Evolutionary conservation across 225 moss, liverwort and hornwort species (phyloP), one percentile per base, ranked within the genome.

Genomic region (Pseudisothecium myosuroides): DNA sequence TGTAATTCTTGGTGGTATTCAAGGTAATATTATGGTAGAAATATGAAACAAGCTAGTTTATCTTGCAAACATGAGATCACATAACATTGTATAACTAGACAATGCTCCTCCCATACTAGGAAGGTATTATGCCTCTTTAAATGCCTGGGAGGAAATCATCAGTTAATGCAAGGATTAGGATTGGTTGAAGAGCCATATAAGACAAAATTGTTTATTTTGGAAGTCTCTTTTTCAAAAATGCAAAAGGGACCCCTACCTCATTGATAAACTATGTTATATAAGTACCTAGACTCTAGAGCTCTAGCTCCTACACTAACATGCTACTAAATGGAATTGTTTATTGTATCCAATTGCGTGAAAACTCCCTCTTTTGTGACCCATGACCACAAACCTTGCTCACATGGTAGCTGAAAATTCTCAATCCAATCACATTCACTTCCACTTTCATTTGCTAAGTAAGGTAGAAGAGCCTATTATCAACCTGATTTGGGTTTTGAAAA

Each of bases 311-410:
- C 9, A 26, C 9, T 27, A 72, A 39, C n/a, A 68, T 23, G 7
- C 39, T 4, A 69, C 0, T 39, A 1, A 69, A 69, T 69, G 22
- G 5, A 24, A 26, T 26, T 41, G 22, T 11, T 68, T n/a, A n/a
- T 22, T 12, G 14, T 41, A 41, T 1, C 26, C 5, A 71, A 7
- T 5, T 41, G 1, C 0, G 8, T 26, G 26, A 26, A 41, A 71
- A 41, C 14, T 26, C 39, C 6, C 7, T 12, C 23, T 26, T 41
- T 26, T 41, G 26, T 71, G 1, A 5, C 14, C 41, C 5, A 26
- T 8, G 0, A 41, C 26, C 14, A 24, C 1, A 2, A 71, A 41
- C 3, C 26, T 1, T 14, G 1, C 71, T 26, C 5, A 41, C 3
- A 41, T 5, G 5, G 1, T 26, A 5, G 4, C 5, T 39, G 5